Evolutionary conservation across 495 filamentous ascomycete species (phyloP), one percentile per base, ranked within the genome.

Genomic region (Cercophora scortea): DNA sequence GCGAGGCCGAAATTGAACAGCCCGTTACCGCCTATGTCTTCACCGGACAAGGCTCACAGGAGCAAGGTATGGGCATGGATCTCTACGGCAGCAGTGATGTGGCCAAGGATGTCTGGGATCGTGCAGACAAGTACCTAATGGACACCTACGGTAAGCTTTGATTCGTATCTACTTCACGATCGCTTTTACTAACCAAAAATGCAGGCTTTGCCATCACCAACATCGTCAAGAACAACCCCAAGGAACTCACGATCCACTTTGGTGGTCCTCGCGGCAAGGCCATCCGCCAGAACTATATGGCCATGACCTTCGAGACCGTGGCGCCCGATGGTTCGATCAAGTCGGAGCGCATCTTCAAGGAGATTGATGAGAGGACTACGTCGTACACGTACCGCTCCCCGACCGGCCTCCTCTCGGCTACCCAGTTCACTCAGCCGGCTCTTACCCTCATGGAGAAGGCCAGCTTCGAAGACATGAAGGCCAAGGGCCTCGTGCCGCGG

Each of bases 61-160:
- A 97, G 68, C 94, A 97, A 66, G 93, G 93, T 46, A 99, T 99
- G 93, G 93, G 93, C 71, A 99, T 99, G 93, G 93, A 96, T 67
- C 80, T 99, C 36, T 99, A 99, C 61, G 85, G 72, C 52, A 92
- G 83, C 73, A 96, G 92, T 63, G 76, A 84, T 3, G 93, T 99
- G 35, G 93, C 93, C 45, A 88, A 87, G 71, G 92, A 96, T 64
- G 94, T 99, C 32, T 99, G 93, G 93, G 92, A 99, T 66, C 83
- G 92, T 40, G 94, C 94, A 32, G 93, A 99, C 71, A 89, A 85
- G 67, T 94, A 99, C 65, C 95, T 99, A 67, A 85, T 96, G 72
- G 92, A 97, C 70, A 97, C 96, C 59, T 99, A 99, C 73, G 93
- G 92, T 88, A 71, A 73, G 80, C 64, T 56, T 15, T 44, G 2